Conservation (phyloP, 2,329 filamentous ascomycete genomes). For the Penicillium verrucosum region DNA sequence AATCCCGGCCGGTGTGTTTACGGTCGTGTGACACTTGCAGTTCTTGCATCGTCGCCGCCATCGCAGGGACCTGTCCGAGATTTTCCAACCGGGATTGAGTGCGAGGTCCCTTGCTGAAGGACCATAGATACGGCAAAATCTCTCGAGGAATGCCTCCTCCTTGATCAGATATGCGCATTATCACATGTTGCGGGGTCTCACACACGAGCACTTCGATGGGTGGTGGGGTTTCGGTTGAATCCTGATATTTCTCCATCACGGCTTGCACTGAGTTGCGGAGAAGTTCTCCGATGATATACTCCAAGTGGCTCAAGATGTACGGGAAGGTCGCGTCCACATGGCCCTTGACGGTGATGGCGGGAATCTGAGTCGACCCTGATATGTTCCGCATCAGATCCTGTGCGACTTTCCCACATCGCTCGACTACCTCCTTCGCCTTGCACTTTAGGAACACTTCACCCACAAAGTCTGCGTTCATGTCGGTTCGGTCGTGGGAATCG, state of each 20-base stretch:
- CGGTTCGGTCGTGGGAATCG: slow-evolving; percentile 63
- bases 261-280: slow-evolving; percentile 93
- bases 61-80: slow-evolving; percentile 77
- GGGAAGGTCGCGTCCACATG: slow-evolving; percentile 89
- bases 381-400: slow-evolving; percentile 70
- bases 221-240: slow-evolving; percentile 54
- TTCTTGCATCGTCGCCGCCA: slow-evolving; percentile 93
- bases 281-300: slow-evolving; percentile 95
- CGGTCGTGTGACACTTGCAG: slow-evolving; percentile 51
- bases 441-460: slow-evolving; percentile 94
- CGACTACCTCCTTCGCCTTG: slow-evolving; percentile 82
- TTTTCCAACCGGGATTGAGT: slow-evolving; percentile 77
- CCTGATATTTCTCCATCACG: slow-evolving; percentile 70
- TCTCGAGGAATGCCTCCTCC: slow-evolving; percentile 87
- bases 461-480: slow-evolving; percentile 75
- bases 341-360: slow-evolving; percentile 77
- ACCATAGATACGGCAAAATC: slow-evolving; percentile 88
- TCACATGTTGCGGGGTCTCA: slow-evolving; percentile 90
- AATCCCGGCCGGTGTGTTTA: slow-evolving; percentile 31
- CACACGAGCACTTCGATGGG: slow-evolving; percentile 94
- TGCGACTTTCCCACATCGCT: slow-evolving; percentile 74
- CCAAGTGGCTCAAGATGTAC: slow-evolving; percentile 91
- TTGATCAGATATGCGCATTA: slow-evolving; percentile 92
- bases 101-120: slow-evolving; percentile 88
- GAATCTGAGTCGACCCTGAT: slow-evolving; percentile 70